Evolutionary conservation across 805 yeast species (phyloP), one percentile per base, ranked within the genome.

Genomic region (Candida stauntonica): DNA sequence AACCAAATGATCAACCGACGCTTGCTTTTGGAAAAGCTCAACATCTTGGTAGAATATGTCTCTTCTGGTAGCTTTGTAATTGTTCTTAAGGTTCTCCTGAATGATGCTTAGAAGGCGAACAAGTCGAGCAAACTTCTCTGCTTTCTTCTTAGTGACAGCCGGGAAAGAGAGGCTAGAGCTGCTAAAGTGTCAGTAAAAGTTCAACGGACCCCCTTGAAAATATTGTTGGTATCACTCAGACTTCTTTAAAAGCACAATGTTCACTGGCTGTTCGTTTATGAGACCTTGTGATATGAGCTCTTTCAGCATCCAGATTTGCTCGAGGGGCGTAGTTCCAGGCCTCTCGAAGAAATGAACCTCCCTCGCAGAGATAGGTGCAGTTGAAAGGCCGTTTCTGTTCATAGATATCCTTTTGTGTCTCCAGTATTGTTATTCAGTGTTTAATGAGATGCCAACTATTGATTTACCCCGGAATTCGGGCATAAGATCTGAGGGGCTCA

Each of bases 21-120:
- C 15, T 50, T 82, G 88, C 1, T 46, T 49, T 11, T 58, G 52
- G 52, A 73, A 82, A 3, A 80, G 50, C 12, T 65, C 64, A 0
- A 78, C 84, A 51, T 82, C 82, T 26, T 70, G 67, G 51, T 83
- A 83, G 55, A 64, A 83, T 3, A 82, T 48, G 48, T 81, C 87
- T 49, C 91, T 63, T 39, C 68, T 62, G 0, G 83, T 58, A 8
- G 50, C 48, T 2, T 41, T 33, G 15, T 36, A 30, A 5, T 31
- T 21, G 12, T 33, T 46, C 9, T 15, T 6, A 18, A 56, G 36
- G 23, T 51, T 56, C 12, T 41, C 48, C 7, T 47, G 38, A 21
- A 55, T 24, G 2, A 53, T 12, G 1, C 39, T n/a, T 3, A 55
- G 15, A 6, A 46, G 17, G 5, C 44, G 38, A 8, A 51, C 16